Percentiles rank a stretch among this genome's conserved stretches.
These are phyloP conservation scores for Boletellus sp. DNA, from an alignment of 768 basidiomycete genomes.

Conservation along the genomic window DNA sequence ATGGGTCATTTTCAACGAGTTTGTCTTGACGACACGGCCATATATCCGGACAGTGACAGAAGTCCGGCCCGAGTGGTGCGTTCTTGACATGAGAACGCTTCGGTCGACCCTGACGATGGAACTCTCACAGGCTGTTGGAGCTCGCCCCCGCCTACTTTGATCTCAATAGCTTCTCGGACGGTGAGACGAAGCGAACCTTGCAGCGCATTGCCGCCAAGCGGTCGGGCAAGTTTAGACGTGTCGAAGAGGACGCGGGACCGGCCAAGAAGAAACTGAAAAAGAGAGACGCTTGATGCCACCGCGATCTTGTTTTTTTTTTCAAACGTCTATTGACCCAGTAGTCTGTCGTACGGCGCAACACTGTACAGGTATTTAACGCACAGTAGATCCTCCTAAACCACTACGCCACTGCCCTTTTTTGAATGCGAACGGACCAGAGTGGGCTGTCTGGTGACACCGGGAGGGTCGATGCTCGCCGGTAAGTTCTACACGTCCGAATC, in stretches of 20 bases:
- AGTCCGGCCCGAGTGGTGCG: conserved; percentile 81
- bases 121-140: conserved; percentile 53
- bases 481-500: no score
- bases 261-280: conserved; percentile 19
- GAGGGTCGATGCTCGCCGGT: no score
- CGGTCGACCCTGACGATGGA: background rate
- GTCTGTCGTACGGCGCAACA: no score
- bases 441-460: no score
- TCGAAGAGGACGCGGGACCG: conserved; percentile 6
- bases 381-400: no score
- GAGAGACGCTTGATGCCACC: background rate
- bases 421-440: no score
- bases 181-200: conserved; percentile 67
- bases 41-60: conserved; percentile 93
- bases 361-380: no score
- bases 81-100: conserved; percentile 2
- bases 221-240: conserved; percentile 36
- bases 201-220: conserved; percentile 53
- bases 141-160: conserved; percentile 69
- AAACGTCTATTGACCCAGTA: no score
- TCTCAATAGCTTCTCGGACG: conserved; percentile 54
- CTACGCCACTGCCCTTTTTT: no score
- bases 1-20: conserved; percentile 94
- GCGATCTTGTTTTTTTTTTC: background rate
- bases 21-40: conserved; percentile 82